A percentile compares a stretch with the other conserved stretches of the same genome.
These are phyloP conservation scores for Tulasnella sp. DNA, from an alignment of 768 basidiomycete species.

Conservation along the genomic window DNA sequence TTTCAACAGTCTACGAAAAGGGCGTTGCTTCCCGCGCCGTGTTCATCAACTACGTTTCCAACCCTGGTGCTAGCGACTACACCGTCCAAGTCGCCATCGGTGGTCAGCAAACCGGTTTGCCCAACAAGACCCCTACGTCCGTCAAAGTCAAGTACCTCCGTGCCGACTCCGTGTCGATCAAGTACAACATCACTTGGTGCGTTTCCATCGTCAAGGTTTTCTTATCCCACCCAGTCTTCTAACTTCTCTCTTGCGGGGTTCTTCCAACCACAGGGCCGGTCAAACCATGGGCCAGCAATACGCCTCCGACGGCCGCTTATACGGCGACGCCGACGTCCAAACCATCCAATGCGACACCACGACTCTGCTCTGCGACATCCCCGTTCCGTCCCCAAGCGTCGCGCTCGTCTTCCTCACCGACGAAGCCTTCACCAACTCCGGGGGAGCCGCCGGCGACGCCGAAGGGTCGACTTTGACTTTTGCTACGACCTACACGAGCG, in stretches of 20 bases:
- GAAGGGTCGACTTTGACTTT: slow-evolving; percentile 8
- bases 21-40: not conserved
- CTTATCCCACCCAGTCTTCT: not conserved
- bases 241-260: not conserved
- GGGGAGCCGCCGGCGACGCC: not conserved
- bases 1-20: not conserved
- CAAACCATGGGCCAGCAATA: slow-evolving; percentile 24
- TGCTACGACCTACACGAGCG: slow-evolving; percentile 27
- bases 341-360: slow-evolving; percentile 22
- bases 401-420: slow-evolving; percentile 29
- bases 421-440: slow-evolving; percentile 4
- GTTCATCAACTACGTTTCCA: slow-evolving; percentile 31
- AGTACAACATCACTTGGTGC: slow-evolving; percentile 27
- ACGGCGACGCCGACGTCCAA: not conserved
- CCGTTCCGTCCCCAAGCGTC: slow-evolving; percentile 13
- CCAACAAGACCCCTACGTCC: not conserved
- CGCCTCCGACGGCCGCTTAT: slow-evolving; percentile 22
- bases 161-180: slow-evolving; percentile 21
- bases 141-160: slow-evolving; percentile 29
- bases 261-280: slow-evolving; percentile 3
- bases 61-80: slow-evolving; percentile 31
- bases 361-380: not conserved
- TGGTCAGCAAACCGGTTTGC: slow-evolving; percentile 19
- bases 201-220: not conserved
- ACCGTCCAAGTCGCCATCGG: slow-evolving; percentile 24